Base-by-base conservation (phyloP, 2,329 filamentous ascomycete genomes). In the Lasiodiplodia gonubiensis region DNA sequence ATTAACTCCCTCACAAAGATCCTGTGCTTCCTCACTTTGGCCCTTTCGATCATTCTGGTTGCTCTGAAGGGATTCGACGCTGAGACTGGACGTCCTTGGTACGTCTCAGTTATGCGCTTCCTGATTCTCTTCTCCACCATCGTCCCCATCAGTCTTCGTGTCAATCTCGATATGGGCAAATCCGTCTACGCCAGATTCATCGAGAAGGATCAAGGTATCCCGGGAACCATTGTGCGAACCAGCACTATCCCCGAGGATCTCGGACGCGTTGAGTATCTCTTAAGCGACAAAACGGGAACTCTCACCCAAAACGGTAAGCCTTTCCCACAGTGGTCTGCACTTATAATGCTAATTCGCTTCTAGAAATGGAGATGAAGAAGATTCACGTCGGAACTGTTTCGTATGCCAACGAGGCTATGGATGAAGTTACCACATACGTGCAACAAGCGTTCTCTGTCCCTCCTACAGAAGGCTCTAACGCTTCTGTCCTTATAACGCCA, bases 41-140 rank as follows among this genome's bases (percentile, higher is more conserved):
- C 91, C 0, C 83, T 99, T 3, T 98, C 94, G 0, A 86, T 97
- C 70, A 86, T 97, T 51, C 86, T 99, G 10, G 95, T 99, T 5
- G 93, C 92, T 0, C 81, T 98, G 2, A 90, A 97, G 78, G 90
- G 92, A 0, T 95, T 97, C 70, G 85, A 89, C 10, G 75, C 75
- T n/a, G 88, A 87, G 1, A 84, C 88, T 65, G 87, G 86, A 23
- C 86, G 88, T 65, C 82, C 86, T 27, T 99, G 95, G 95, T 99
- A 98, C 78, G 89, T 98, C 71, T 94, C 96, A 71, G 97, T 98
- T 74, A 95, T 97, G 89, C 90, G 94, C n/a, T 99, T 98, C 77
- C 82, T 99, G 70, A 96, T 99, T 69, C 84, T 99, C 0, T 99
- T 99, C 83, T 98, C 94, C n/a, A 98, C 94, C 0, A 99, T 99